phyloP scores from a whole-genome alignment of 2,329 filamentous ascomycete genomes.

The Fusarium fujikuroi region DNA sequence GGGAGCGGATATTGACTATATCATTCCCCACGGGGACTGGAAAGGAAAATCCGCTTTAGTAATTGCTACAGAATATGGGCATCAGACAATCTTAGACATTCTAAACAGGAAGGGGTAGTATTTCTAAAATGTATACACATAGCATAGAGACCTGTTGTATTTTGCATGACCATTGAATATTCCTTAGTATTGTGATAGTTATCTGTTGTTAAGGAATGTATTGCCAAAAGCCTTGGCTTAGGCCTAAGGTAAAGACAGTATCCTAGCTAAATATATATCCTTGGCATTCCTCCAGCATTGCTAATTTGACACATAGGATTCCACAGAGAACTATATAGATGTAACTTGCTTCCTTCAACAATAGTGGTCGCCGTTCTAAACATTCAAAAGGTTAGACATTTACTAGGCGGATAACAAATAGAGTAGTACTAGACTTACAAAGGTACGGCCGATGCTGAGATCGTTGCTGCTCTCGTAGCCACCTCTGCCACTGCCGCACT shows the following conservation, averaged over 20 bases:
- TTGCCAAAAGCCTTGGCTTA: too few relatives aligned
- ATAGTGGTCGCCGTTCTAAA: not conserved
- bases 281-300: not conserved
- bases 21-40: not conserved
- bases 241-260: not conserved
- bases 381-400: not conserved
- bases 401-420: accelerated
- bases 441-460: not conserved
- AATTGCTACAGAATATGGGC: not conserved
- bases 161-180: too few relatives aligned
- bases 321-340: not conserved
- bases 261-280: not conserved
- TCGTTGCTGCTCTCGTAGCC: not conserved
- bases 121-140: not conserved
- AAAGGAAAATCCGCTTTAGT: accelerated
- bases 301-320: not conserved
- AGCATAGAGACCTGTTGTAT: not conserved
- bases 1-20: accelerated
- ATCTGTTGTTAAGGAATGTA: too few relatives aligned
- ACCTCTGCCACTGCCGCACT: not conserved
- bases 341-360: not conserved
- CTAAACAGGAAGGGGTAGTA: accelerated
- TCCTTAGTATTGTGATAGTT: too few relatives aligned
- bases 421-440: not conserved
- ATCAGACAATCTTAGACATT: not conserved